Base-by-base conservation (phyloP, 768 basidiomycete genomes). In the Podaxis sp. region DNA sequence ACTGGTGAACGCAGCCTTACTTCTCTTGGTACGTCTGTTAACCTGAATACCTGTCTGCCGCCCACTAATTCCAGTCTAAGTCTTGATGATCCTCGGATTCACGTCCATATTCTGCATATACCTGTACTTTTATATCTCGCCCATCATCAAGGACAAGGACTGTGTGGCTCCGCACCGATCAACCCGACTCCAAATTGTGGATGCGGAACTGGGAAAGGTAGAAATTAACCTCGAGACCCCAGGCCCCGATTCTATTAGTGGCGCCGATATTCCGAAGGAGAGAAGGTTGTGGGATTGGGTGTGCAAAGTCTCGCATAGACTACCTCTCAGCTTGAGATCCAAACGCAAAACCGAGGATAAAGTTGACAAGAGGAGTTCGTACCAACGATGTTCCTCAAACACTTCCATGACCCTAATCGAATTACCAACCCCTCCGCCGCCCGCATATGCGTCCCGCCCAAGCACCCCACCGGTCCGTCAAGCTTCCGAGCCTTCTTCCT, bases 81-180 rank as follows among this genome's bases (percentile, higher is more conserved):
- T 54, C 15, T 7, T 46, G 9, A 19, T 52, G 19, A 52, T 61
- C 12, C 33, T 54, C 12, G 39, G 24, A 17, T 53, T 48, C 59
- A 26, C 51, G 19, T 3, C 42, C 22, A 11, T 62, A n/a, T 55
- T 62, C 52, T 15, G 28, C 24, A 52, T 42, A 9, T 62, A 62
- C 39, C 53, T 62, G 26, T 54, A 54, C 52, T 17, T 62, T 39
- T 46, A 42, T 6, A 19, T 62, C 53, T 48, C 38, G 4, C 61
- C 61, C 17, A 22, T 62, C 40, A 46, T 62, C 40, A 53, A 46
- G n/a, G 61, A 62, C 42, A 42, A 42, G 15, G 36, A n/a, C 17
- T 22, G 42, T 28, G 42, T 62, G 5, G 61, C 61, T 30, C 52
- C 61, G n/a, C 46, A 62, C 30, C 19, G 3, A 17, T 9, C 17